These are phyloP conservation scores for Cunninghamia lanceolata DNA, from an alignment of 75 land plant genomes.

Conservation along the genomic window DNA sequence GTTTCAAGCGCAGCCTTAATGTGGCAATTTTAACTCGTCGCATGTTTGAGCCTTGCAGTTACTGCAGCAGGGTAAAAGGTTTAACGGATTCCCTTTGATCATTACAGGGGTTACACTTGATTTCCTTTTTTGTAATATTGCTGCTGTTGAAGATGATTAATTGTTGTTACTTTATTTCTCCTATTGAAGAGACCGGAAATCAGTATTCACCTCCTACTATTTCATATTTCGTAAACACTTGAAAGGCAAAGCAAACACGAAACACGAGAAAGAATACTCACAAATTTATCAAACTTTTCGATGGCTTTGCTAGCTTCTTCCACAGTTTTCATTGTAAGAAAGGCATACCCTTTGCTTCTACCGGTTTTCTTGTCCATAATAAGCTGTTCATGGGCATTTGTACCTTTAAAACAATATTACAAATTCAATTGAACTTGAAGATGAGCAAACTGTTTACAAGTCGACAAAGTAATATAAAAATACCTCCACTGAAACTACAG, in stretches of 20 bases:
- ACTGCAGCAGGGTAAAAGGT: background rate
- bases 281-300: constrained; percentile 56
- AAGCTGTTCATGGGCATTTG: constrained; percentile 30
- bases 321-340: constrained; percentile 63
- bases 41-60: background rate
- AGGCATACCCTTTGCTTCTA: constrained; percentile 82
- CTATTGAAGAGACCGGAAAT: background rate
- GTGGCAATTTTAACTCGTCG: background rate
- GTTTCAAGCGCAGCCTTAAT: background rate
- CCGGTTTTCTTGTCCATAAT: constrained; percentile 59
- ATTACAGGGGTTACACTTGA: background rate
- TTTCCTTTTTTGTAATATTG: background rate
- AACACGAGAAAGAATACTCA: constrained; percentile 19
- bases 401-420: background rate
- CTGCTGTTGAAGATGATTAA: background rate
- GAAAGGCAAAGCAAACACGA: background rate
- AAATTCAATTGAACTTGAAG: background rate
- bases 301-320: constrained; percentile 67
- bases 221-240: background rate
- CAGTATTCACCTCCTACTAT: background rate
- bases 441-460: background rate
- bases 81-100: background rate
- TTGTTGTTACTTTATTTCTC: background rate
- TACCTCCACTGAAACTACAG: background rate
- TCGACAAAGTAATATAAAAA: background rate